Evolutionary conservation across 352 stramenopile genomes (phyloP), one percentile per base, ranked within the genome.

Genomic region (Globisporangium carolinianum): DNA sequence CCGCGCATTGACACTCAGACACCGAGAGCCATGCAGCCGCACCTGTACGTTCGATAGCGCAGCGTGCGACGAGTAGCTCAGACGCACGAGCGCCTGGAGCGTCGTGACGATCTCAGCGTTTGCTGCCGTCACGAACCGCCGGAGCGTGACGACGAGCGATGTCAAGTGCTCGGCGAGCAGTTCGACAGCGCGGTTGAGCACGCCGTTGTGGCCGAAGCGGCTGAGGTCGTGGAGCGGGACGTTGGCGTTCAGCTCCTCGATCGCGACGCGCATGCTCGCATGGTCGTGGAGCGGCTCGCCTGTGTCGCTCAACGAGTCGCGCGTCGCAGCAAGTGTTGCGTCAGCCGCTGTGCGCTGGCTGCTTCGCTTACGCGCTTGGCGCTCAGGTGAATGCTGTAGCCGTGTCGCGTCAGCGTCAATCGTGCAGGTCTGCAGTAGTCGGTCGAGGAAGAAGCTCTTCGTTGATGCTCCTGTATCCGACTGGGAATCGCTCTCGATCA

Each of bases 221-320:
- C 60, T 76, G 4, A 79, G 65, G 38, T 75, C 75, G 5, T 73
- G 68, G 11, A 86, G 55, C 41, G 58, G 63, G 5, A 83, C 54
- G 36, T 86, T 86, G 4, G 73, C 67, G 52, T 86, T 86, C 14
- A 86, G 58, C 56, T 86, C 75, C 45, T 86, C 75, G 64, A 86
- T 79, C 6, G 75, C 75, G 17, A 71, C 54, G 11, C 47, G 52
- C 9, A 73, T 73, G 42, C 62, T 76, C 15, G 82, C 46, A 24
- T 62, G 64, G 43, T 83, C 75, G 57, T 85, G 83, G 69, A 85
- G 76, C 11, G 69, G 74, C 24, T 80, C 48, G 7, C 60, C 71
- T 0, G 70, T 76, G 8, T 85, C 74, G 41, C 39, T 43, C 39
- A 78, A 68, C 6, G 73, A 83, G 37, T 79, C 72, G 18, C 75